Conservation (phyloP, 345 rosid species). For the Zanthoxylum bungeanum region DNA sequence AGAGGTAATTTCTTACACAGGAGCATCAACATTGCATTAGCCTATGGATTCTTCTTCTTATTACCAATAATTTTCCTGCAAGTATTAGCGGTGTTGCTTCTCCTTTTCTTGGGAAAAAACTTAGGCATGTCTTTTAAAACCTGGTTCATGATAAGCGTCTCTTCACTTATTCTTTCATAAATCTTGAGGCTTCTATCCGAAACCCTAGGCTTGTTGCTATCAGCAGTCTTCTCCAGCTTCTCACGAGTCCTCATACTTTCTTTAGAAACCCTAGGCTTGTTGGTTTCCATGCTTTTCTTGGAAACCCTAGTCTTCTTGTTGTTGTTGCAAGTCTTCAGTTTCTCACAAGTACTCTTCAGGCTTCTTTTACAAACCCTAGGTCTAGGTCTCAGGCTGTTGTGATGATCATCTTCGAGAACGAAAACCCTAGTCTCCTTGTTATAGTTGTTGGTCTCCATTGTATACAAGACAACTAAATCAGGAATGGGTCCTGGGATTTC, state of each 20-base stretch:
- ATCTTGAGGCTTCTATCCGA: neutral
- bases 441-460: neutral
- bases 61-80: neutral
- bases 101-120: neutral
- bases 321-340: neutral
- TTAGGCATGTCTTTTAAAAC: neutral
- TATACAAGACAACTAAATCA: neutral
- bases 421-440: neutral
- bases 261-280: neutral
- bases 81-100: neutral
- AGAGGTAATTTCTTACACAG: no score
- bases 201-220: no score
- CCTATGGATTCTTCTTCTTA: no score
- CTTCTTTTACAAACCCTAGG: no score
- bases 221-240: no score
- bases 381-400: neutral
- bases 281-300: no score
- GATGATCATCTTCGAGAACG: neutral
- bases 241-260: neutral
- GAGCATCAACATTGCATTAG: no score
- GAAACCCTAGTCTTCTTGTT: neutral
- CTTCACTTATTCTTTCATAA: neutral
- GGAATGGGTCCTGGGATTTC: neutral
- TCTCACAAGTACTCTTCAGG: neutral
- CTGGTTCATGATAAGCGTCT: neutral